Evolutionary conservation across 2,329 filamentous ascomycete species (phyloP), one percentile per base, ranked within the genome.

Genomic region (Scedosporium boydii): DNA sequence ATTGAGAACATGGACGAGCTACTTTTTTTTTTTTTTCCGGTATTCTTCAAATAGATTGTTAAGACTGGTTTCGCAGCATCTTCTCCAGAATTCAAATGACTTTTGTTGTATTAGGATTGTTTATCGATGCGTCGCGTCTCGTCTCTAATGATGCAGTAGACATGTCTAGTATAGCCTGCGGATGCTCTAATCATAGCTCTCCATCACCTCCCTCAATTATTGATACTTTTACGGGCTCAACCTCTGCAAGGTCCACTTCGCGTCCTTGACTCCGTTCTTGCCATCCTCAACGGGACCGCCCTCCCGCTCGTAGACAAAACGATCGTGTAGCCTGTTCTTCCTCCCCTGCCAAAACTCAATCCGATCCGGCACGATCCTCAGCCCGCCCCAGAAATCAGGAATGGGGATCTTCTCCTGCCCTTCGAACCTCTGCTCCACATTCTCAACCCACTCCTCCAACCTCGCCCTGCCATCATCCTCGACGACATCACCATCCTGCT

Each of bases 261-360:
- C 77, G 1, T 63, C 74, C 18, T 69, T 73, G 26, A 68, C 74
- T 60, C 77, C 78, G 59, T 84, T 80, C 26, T 53, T 48, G 51
- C 62, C 62, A 6, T 61, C 64, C 18, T 63, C 74, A 18, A 69
- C 73, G 23, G 68, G 74, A 60, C 77, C 78, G 58, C 84, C 80
- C 23, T 62, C 51, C 59, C 61, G 61, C 12, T 63, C 64, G 76
- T 97, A 98, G 65, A 87, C 83, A 73, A 99, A 98, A 26, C 95
- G 88, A 80, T 99, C 95, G 76, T 99, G 95, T 74, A 99, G 77
- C 64, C 95, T 82, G 76, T 88, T 96, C 71, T 91, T 84, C 69
- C 95, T 84, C 2, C 95, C 95, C 80, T 97, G 93, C 86, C 95
- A 99, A 73, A 99, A 99, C 81, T 99, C 95, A 58, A 99, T 82